Base-by-base conservation (phyloP, 208 protist species). In the Trypanosoma congolense region DNA sequence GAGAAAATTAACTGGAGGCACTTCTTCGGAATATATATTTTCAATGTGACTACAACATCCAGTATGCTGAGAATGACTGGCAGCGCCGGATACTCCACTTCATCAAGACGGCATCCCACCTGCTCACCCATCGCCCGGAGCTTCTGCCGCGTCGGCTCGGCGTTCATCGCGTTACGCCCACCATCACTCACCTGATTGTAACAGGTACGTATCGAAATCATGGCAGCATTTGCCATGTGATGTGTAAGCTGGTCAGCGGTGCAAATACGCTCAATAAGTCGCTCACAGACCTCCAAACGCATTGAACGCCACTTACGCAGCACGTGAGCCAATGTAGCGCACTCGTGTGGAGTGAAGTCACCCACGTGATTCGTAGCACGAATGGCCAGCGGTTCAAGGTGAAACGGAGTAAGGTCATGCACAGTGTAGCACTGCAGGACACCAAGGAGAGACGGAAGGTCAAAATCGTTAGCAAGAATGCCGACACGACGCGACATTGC, bases 11-110 rank as follows among this genome's bases (percentile, higher is more conserved):
- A 56, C 54, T 84, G 73, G 56, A 95, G 63, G 26, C 67, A 56
- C 54, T 87, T 89, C 57, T 89, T 89, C 18, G 87, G 87, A n/a
- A 92, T 77, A 69, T 95, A 95, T 36, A 95, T 90, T 48, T 89
- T 88, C 21, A 92, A 51, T 35, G 70, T 87, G 10, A 95, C 82
- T 48, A 95, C 66, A 9, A 90, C 75, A 54, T 95, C 84, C 3
- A 95, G 56, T 22, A 87, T 58, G 42, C 52, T 76, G 29, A 92
- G 70, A 21, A 92, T 75, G 3, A 81, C 76, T 4, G 36, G 46
- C 40, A 92, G 49, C 2, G 77, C 64, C 4, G 83, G 81, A 36
- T 83, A 90, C 60, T 77, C 56, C 3, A 81, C 82, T 64, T 95
- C 87, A 49, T 92, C 82, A 19, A 95, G 44, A 12, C 87, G 76